Evolutionary conservation across 2,329 filamentous ascomycete genomes (phyloP).

Genomic region (Aureobasidium sp.): DNA sequence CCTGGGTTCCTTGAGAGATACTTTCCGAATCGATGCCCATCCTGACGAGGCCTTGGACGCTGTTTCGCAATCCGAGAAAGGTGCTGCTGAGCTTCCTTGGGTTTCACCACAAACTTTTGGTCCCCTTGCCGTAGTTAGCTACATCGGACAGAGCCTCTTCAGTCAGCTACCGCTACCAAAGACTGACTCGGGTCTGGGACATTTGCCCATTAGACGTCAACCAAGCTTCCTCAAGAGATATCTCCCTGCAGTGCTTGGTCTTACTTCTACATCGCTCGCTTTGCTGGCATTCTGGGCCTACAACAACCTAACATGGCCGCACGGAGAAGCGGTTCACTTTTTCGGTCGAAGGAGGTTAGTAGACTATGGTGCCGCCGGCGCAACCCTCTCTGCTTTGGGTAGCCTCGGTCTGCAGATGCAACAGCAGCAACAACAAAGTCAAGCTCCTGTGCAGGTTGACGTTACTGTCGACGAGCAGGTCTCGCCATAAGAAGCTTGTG

Average conservation of each 20-base stretch:
- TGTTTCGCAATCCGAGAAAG: not conserved
- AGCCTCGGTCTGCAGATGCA: constrained; percentile 14
- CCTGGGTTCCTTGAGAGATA: constrained; percentile 23
- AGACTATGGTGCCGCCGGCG: constrained; percentile 30
- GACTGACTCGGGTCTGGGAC: not conserved
- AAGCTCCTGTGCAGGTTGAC: constrained; percentile 5
- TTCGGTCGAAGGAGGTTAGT: constrained; percentile 29
- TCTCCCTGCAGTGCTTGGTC: constrained; percentile 7
- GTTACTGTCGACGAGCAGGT: constrained; percentile 11
- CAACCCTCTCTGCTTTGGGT: constrained; percentile 25
- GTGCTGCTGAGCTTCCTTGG: constrained; percentile 7
- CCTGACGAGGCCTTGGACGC: constrained; percentile 9
- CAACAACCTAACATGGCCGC: constrained; percentile 25
- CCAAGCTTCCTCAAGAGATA: not conserved
- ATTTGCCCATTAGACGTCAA: not conserved
- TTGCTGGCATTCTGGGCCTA: constrained; percentile 15
- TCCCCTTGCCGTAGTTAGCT: not conserved
- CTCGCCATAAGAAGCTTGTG: not conserved
- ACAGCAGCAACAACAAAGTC: constrained; percentile 1
- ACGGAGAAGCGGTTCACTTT: constrained; percentile 27
- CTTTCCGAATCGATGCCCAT: constrained; percentile 19
- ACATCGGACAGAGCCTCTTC: constrained; percentile 3
- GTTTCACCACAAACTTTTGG: not conserved
- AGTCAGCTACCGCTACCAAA: constrained; percentile 10
- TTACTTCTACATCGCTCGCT: constrained; percentile 11